A percentile compares a stretch with the other conserved stretches of the same genome.
Conservation (phyloP, 73 alveolate species). For the Urostyla sp. region DNA sequence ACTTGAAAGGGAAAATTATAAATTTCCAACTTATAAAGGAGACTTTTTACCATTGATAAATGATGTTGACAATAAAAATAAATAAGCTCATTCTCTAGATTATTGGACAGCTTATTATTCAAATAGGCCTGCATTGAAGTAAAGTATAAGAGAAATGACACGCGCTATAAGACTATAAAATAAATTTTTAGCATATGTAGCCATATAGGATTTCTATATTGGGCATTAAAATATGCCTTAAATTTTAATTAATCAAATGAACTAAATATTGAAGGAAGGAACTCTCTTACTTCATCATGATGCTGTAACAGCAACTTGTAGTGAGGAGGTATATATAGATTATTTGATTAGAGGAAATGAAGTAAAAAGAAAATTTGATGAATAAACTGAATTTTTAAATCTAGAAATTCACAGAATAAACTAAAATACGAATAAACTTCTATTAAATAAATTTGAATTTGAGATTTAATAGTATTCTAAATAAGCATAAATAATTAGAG, state of each 20-base stretch:
- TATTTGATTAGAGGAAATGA: no score
- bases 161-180: conserved; percentile 19
- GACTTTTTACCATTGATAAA: conserved; percentile 63
- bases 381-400: no score
- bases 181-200: background rate
- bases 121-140: conserved; percentile 57
- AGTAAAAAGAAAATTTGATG: no score
- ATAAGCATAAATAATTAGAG: no score
- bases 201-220: background rate
- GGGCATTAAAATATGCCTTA: background rate
- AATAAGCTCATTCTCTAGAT: no score
- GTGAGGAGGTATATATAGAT: conserved; percentile 48
- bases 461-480: no score
- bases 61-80: background rate
- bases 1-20: background rate
- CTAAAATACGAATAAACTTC: no score
- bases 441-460: no score
- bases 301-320: conserved; percentile 82
- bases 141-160: conserved; percentile 38
- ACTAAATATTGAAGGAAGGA: conserved; percentile 1
- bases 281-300: conserved; percentile 75
- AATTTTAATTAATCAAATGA: background rate
- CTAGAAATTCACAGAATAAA: no score
- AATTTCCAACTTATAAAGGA: conserved; percentile 53
- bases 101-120: conserved; percentile 67